phyloP scores from a whole-genome alignment of 2,329 filamentous ascomycete species.

The Phaeosphaeria sp. region DNA sequence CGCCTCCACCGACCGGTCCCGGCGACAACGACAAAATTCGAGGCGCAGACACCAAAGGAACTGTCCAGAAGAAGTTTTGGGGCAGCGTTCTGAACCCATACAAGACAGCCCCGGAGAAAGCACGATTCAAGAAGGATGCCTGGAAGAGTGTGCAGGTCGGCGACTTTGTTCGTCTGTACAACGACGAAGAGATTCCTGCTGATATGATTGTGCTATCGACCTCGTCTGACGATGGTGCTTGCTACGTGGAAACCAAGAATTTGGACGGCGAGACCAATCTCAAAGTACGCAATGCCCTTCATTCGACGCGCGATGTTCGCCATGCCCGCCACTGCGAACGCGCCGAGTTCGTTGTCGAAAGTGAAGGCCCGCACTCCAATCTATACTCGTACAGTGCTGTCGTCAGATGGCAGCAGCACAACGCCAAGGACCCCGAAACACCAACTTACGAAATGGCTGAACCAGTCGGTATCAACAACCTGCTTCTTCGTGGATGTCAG shows the following conservation, averaged over 20 bases:
- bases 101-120: slow-evolving; percentile 69
- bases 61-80: slow-evolving; percentile 59
- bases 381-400: slow-evolving; percentile 94
- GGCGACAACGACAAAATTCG: slow-evolving; percentile 36
- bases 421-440: slow-evolving; percentile 67
- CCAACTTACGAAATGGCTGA: slow-evolving; percentile 82
- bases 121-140: slow-evolving; percentile 87
- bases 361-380: slow-evolving; percentile 89
- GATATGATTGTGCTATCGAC: slow-evolving; percentile 93
- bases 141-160: slow-evolving; percentile 97
- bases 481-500: slow-evolving; percentile 91
- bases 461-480: slow-evolving; percentile 91
- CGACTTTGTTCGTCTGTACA: slow-evolving; percentile 95
- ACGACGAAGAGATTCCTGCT: slow-evolving; percentile 92
- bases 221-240: slow-evolving; percentile 90
- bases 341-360: slow-evolving; percentile 86
- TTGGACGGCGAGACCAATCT: slow-evolving; percentile 97
- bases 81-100: slow-evolving; percentile 78
- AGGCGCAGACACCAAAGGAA: slow-evolving; percentile 27
- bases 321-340: slow-evolving; percentile 93
- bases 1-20: slow-evolving; percentile 32
- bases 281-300: slow-evolving; percentile 90
- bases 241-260: slow-evolving; percentile 98
- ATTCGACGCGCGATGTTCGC: slow-evolving; percentile 80
- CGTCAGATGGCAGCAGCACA: slow-evolving; percentile 81